These are phyloP conservation scores for Phytopythium litorale DNA, from an alignment of 352 stramenopile genomes.

Conservation along the genomic window DNA sequence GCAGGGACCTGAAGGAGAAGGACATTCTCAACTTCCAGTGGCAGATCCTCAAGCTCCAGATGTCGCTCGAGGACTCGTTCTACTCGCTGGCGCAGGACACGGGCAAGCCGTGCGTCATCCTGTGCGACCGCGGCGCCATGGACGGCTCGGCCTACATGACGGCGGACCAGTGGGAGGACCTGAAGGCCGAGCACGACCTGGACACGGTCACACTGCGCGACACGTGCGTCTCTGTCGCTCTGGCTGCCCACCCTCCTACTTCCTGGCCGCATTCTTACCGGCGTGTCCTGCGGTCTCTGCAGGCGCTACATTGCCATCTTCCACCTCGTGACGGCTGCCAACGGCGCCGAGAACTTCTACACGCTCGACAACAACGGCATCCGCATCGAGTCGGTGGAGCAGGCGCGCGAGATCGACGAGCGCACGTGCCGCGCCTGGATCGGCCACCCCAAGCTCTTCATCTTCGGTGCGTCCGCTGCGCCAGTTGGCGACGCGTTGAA, in stretches of 20 bases:
- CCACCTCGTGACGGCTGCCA: conserved; percentile 89
- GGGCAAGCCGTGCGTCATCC: conserved; percentile 85
- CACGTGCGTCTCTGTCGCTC: conserved; percentile 36
- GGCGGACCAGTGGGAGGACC: conserved; percentile 84
- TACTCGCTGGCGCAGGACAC: conserved; percentile 79
- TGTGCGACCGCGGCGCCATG: conserved; percentile 96
- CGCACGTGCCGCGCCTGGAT: conserved; percentile 78
- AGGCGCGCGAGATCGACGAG: conserved; percentile 88
- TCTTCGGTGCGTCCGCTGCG: conserved; percentile 48
- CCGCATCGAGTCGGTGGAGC: conserved; percentile 91
- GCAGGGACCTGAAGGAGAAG: conserved; percentile 71
- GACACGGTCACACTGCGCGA: conserved; percentile 82
- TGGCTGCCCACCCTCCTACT: neutral
- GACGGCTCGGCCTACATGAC: conserved; percentile 95
- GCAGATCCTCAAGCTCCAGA: conserved; percentile 83
- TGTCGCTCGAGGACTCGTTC: conserved; percentile 82
- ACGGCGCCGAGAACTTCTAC: conserved; percentile 95
- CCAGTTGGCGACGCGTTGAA: neutral
- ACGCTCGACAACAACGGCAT: conserved; percentile 96
- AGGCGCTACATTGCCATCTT: conserved; percentile 87
- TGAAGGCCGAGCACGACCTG: conserved; percentile 77
- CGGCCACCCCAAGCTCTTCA: conserved; percentile 79
- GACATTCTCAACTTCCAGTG: conserved; percentile 88
- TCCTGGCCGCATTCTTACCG: neutral
- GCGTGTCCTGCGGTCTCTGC: conserved; percentile 1